phyloP scores from a whole-genome alignment of 2,329 filamentous ascomycete genomes.

The Exophiala aquamarina region DNA sequence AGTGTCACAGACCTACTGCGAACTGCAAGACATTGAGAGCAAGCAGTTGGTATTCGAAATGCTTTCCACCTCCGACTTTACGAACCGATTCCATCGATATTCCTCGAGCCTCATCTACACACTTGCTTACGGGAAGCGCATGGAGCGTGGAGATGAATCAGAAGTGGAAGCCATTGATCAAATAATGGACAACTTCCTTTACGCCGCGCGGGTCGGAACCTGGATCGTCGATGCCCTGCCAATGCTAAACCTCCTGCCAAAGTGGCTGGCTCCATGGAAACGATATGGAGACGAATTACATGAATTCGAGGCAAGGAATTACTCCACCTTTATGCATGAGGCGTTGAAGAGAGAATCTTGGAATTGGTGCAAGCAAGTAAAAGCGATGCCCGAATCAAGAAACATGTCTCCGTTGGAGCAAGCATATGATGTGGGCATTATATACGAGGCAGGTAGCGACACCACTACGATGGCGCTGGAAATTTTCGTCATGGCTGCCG shows the following conservation, averaged over 20 bases:
- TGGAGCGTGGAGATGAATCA: constrained; percentile 40
- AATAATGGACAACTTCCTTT: constrained; percentile 50
- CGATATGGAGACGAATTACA: constrained; percentile 25
- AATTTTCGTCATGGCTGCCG: constrained; percentile 32
- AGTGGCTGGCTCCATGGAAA: constrained; percentile 49
- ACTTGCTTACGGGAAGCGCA: constrained; percentile 51
- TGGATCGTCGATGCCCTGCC: constrained; percentile 50
- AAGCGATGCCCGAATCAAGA: constrained; percentile 37
- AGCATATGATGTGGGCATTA: constrained; percentile 42
- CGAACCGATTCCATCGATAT: constrained; percentile 48
- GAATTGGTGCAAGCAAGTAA: constrained; percentile 28
- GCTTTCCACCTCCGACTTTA: constrained; percentile 42
- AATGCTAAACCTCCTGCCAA: constrained; percentile 44
- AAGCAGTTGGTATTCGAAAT: constrained; percentile 44
- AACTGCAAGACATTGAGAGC: constrained; percentile 51
- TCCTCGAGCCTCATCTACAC: constrained; percentile 51
- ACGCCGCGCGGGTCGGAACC: constrained; percentile 48
- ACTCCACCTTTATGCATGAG: constrained; percentile 24
- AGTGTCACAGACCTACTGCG: constrained; percentile 45
- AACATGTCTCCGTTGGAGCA: constrained; percentile 43
- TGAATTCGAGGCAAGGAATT: constrained; percentile 26
- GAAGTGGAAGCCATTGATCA: constrained; percentile 49
- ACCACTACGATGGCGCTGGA: constrained; percentile 34
- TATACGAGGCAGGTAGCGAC: constrained; percentile 33
- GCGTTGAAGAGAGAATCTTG: constrained; percentile 18